A percentile compares a stretch with the other conserved stretches of the same genome.
phyloP scores from a whole-genome alignment of 139 green algal genomes.

The Picochlorum sp. region DNA sequence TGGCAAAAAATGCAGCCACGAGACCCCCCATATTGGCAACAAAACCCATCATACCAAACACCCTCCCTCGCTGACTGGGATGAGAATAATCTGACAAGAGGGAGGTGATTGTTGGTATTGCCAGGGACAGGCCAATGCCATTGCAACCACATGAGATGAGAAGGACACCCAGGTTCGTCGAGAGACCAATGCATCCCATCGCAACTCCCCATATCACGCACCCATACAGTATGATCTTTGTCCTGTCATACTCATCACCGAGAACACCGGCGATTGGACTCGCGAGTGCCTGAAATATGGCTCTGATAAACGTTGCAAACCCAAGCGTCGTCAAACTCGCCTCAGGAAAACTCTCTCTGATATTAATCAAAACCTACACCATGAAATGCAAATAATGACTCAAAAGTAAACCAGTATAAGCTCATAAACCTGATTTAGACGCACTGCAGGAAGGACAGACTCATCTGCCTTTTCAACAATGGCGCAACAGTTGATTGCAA shows the following conservation, averaged over 20 bases:
- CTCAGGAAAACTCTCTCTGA: conserved; percentile 45
- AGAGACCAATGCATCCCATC: conserved; percentile 49
- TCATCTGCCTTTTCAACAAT: conserved; percentile 40
- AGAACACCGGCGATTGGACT: conserved; percentile 31
- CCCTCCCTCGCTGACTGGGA: conserved; percentile 41
- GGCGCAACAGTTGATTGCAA: conserved; percentile 33
- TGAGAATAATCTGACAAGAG: conserved; percentile 63
- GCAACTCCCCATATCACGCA: conserved; percentile 70
- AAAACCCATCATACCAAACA: conserved; percentile 46
- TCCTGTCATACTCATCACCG: conserved; percentile 47
- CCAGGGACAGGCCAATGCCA: conserved; percentile 58
- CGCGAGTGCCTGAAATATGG: conserved; percentile 45
- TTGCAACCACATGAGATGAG: conserved; percentile 48
- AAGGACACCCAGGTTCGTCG: conserved; percentile 38
- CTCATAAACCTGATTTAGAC: not conserved
- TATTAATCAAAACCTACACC: conserved; percentile 56
- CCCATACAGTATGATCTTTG: conserved; percentile 47
- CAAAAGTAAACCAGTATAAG: not conserved
- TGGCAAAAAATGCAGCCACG: conserved; percentile 40
- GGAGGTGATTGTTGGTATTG: conserved; percentile 56
- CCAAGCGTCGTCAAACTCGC: conserved; percentile 46
- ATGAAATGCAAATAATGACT: too few species aligned
- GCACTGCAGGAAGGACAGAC: conserved; percentile 30
- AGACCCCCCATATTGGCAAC: conserved; percentile 14
- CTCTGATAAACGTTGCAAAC: conserved; percentile 50